A percentile compares a stretch with the other conserved stretches of the same genome.
Conservation (phyloP, 2,329 filamentous ascomycete genomes). For the Cladorrhinum sp. region DNA sequence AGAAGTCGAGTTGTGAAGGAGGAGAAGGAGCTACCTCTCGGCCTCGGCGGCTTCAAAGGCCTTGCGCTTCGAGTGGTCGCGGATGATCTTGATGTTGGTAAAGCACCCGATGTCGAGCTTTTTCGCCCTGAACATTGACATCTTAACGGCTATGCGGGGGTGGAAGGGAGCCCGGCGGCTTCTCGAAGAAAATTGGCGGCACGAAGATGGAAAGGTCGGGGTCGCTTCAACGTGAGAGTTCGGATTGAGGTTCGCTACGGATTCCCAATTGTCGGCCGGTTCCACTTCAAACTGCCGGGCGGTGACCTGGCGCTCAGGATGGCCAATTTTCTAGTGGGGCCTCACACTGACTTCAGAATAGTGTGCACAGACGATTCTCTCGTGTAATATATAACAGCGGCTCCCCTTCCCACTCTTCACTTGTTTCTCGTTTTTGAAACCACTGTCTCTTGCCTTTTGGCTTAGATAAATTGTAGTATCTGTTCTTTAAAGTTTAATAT, state of each 20-base stretch:
- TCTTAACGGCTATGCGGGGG: conserved; percentile 40
- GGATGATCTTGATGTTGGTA: conserved; percentile 80
- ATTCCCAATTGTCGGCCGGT: too few relatives aligned
- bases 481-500: conserved; percentile 29
- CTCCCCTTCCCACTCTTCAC: conserved; percentile 8
- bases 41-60: conserved; percentile 84
- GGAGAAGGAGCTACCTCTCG: conserved; percentile 64
- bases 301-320: too few relatives aligned
- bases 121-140: conserved; percentile 86
- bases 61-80: conserved; percentile 95
- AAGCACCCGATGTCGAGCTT: conserved; percentile 87
- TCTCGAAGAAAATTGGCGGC: neutral
- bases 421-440: conserved; percentile 18
- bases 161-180: too few relatives aligned
- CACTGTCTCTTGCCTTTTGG: conserved; percentile 27
- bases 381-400: conserved; percentile 10
- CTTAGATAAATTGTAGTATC: conserved; percentile 29
- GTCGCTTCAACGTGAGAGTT: neutral
- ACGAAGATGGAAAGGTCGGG: neutral
- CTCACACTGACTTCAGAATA: too few relatives aligned
- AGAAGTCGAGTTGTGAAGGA: neutral
- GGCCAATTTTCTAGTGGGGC: neutral
- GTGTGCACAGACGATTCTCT: conserved; percentile 1
- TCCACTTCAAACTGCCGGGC: conserved; percentile 12
- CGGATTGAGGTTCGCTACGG: too few relatives aligned